These are phyloP conservation scores for Farysia itapuensis DNA, from an alignment of 1,284 basidiomycete genomes.

Conservation along the genomic window DNA sequence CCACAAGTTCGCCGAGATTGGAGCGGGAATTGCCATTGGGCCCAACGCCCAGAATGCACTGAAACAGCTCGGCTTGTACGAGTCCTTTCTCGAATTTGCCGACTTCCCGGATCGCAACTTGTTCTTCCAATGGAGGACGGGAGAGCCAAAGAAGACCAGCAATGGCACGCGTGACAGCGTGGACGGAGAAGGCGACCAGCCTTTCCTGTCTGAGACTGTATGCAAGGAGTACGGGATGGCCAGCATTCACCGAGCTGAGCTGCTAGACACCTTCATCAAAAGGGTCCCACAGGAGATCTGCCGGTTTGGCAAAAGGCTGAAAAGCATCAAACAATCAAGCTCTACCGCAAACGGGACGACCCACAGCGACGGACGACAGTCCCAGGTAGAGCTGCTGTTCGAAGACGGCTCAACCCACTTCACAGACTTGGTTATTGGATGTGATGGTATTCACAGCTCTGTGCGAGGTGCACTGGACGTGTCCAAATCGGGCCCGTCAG, in stretches of 20 bases:
- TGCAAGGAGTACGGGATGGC: constrained; percentile 36
- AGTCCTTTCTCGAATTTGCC: constrained; percentile 24
- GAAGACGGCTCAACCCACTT: constrained; percentile 24
- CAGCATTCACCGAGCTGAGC: constrained; percentile 34
- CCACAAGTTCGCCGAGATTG: constrained; percentile 28
- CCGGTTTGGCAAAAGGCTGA: constrained; percentile 29
- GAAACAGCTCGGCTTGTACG: constrained; percentile 16
- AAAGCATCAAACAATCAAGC: constrained; percentile 8
- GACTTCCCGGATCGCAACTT: constrained; percentile 27
- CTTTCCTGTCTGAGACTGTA: constrained; percentile 20
- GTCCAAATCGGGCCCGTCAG: constrained; percentile 11
- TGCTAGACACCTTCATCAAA: constrained; percentile 30
- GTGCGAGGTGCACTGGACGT: constrained; percentile 40
- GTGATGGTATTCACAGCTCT: constrained; percentile 55
- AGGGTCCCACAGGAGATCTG: constrained; percentile 16
- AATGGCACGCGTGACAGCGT: no score
- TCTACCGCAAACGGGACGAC: no score
- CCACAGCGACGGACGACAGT: background rate
- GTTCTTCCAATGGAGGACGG: constrained; percentile 40
- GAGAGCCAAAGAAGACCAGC: no score
- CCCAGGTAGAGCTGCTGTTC: constrained; percentile 4
- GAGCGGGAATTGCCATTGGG: constrained; percentile 29
- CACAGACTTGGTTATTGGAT: constrained; percentile 53
- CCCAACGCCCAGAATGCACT: constrained; percentile 24
- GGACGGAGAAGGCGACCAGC: no score